These are phyloP conservation scores for Leishmania amazonensis DNA, from an alignment of 208 protist genomes.

Conservation along the genomic window DNA sequence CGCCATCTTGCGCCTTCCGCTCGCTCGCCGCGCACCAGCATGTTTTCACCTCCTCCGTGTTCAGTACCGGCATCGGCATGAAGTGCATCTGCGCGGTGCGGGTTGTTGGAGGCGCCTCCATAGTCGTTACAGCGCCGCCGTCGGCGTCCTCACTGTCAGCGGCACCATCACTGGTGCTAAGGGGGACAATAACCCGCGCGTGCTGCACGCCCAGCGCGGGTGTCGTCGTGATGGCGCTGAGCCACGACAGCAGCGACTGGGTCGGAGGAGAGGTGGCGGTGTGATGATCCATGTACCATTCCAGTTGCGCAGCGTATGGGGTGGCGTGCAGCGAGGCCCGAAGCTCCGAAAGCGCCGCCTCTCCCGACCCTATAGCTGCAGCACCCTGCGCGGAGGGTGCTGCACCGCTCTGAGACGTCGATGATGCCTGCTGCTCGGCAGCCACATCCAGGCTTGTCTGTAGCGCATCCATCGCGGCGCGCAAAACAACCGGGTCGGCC, in stretches of 20 bases:
- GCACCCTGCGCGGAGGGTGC: background rate
- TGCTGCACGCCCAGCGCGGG: constrained; percentile 38
- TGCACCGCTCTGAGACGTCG: background rate
- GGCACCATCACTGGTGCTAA: background rate
- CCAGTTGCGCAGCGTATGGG: constrained; percentile 25
- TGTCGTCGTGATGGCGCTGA: constrained; percentile 65
- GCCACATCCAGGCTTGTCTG: constrained; percentile 9
- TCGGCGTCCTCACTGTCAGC: background rate
- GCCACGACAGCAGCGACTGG: constrained; percentile 59
- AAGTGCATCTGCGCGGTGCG: constrained; percentile 47
- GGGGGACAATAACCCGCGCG: constrained; percentile 25
- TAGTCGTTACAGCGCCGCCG: constrained; percentile 11
- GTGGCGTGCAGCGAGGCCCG: constrained; percentile 5
- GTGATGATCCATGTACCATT: constrained; percentile 33
- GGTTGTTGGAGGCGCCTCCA: constrained; percentile 27
- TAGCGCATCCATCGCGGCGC: constrained; percentile 38
- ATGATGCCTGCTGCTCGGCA: background rate
- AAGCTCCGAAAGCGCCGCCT: constrained; percentile 1
- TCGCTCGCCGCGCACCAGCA: constrained; percentile 16
- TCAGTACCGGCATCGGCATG: constrained; percentile 37
- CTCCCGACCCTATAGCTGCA: background rate
- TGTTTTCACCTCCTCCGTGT: constrained; percentile 11
- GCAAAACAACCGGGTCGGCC: constrained; percentile 38
- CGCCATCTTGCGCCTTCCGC: background rate
- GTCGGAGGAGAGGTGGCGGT: constrained; percentile 8